phyloP scores from a whole-genome alignment of 164 flowering plant genomes.

The Liquidambar formosana region DNA sequence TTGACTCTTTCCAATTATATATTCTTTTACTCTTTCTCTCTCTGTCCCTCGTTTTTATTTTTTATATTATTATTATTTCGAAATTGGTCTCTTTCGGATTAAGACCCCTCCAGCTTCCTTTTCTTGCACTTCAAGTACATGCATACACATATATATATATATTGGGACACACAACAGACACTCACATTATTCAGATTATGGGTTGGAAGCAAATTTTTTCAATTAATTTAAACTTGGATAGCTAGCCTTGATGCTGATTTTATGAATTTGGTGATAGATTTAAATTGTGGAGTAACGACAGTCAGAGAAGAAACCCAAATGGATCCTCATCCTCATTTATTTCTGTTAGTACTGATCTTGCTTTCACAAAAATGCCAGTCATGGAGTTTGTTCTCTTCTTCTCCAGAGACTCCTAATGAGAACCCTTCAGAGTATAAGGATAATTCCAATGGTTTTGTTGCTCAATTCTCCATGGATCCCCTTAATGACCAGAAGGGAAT shows the following conservation, averaged over 20 bases:
- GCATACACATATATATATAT: too few species aligned
- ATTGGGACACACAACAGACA: too few species aligned
- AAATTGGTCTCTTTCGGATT: too few species aligned
- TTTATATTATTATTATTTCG: too few species aligned
- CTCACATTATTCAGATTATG: too few species aligned
- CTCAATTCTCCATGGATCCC: slow-evolving; percentile 62
- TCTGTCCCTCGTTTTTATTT: too few species aligned
- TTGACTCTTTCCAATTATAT: neutral
- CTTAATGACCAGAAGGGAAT: slow-evolving; percentile 39
- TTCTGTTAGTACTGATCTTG: slow-evolving; percentile 22
- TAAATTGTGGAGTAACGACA: too few species aligned
- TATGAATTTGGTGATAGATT: too few species aligned
- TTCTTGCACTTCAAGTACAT: slow-evolving; percentile 22
- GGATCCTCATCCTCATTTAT: slow-evolving; percentile 10
- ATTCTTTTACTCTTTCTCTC: neutral
- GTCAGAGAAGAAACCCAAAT: neutral
- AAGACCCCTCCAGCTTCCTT: neutral
- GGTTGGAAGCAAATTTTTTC: too few species aligned
- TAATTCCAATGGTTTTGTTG: slow-evolving; percentile 15
- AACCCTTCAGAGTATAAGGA: neutral
- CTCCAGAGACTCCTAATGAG: slow-evolving; percentile 14
- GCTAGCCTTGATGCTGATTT: too few species aligned
- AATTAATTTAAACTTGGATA: too few species aligned
- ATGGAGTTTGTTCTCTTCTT: slow-evolving; percentile 53
- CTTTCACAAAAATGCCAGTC: slow-evolving; percentile 20